Base-by-base conservation (phyloP, 352 stramenopile genomes). In the Phytophthora melonis region DNA sequence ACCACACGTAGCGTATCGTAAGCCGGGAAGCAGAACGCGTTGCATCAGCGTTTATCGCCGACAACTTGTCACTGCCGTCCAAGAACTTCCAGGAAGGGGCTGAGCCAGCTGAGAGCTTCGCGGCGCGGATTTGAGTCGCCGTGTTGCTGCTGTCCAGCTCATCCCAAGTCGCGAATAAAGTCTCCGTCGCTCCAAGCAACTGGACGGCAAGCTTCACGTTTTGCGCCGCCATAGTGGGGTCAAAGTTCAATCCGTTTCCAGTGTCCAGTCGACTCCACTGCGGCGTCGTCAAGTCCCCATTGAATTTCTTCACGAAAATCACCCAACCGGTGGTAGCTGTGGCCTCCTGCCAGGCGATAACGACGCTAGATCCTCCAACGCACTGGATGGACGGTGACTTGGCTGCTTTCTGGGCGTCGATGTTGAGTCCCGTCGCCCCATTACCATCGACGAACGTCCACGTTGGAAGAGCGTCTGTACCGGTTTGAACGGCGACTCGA, bases 371-470 rank as follows among this genome's bases (percentile, higher is more conserved):
- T 30, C 63, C 70, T 32, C 52, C 60, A n/a, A 77, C 8, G 36
- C 88, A 94, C 18, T 77, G 68, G 1, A 93, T 66, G 0, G 77
- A 87, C 5, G 84, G 82, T 0, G 58, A 21, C 18, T 52, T 73
- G 0, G 77, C 87, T 8, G 32, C 25, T 50, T 79, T 78, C 6
- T 70, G 62, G 5, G 32, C 36, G 43, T 89, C 68, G 18, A 72
- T 47, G 52, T 93, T 92, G 18, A 91, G 53, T 10, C 86, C 83
- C 10, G 52, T 77, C 16, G 63, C 74, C 10, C 52, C 59, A 27
- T 84, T 88, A 0, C 85, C 86, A 55, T 93, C 84, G 11, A 91
- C 72, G 47, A 87, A 90, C 8, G 61, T 65, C 84, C 86, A 94
- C 8, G 30, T 54, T 14, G 84, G 82, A 9, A 69, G 34, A 4